These are phyloP conservation scores for Trichoderma semiorbis DNA, from an alignment of 2,329 filamentous ascomycete genomes.

Conservation along the genomic window DNA sequence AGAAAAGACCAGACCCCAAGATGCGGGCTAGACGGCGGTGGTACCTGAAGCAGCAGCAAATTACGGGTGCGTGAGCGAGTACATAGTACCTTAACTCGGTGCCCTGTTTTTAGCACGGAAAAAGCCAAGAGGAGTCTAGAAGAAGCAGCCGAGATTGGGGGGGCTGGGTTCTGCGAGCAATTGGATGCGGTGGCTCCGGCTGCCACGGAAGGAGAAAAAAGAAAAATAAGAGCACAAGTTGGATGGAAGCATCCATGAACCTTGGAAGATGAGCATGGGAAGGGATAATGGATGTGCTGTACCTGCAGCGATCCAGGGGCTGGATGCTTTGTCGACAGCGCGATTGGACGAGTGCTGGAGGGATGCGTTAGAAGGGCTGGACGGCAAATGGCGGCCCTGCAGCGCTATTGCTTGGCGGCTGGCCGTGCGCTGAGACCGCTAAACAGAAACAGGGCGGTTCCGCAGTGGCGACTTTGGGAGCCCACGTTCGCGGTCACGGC, in stretches of 20 bases:
- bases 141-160: background rate
- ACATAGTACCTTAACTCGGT: background rate
- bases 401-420: background rate
- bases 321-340: background rate
- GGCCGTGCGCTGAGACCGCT: background rate
- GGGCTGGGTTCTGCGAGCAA: background rate
- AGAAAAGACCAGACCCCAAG: background rate
- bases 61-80: background rate
- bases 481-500: background rate
- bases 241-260: background rate
- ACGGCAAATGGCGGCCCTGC: background rate
- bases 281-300: background rate
- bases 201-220: background rate
- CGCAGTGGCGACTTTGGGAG: background rate
- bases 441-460: background rate
- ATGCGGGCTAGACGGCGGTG: background rate
- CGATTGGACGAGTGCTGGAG: background rate
- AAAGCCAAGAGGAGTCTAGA: background rate
- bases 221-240: background rate
- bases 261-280: background rate
- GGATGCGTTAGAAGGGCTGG: too few species aligned
- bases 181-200: background rate
- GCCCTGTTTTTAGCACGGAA: background rate
- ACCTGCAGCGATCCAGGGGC: slow-evolving; percentile 11
- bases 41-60: background rate